These are phyloP conservation scores for Aschersonia sp. DNA, from an alignment of 2,329 filamentous ascomycete species.

Conservation along the genomic window DNA sequence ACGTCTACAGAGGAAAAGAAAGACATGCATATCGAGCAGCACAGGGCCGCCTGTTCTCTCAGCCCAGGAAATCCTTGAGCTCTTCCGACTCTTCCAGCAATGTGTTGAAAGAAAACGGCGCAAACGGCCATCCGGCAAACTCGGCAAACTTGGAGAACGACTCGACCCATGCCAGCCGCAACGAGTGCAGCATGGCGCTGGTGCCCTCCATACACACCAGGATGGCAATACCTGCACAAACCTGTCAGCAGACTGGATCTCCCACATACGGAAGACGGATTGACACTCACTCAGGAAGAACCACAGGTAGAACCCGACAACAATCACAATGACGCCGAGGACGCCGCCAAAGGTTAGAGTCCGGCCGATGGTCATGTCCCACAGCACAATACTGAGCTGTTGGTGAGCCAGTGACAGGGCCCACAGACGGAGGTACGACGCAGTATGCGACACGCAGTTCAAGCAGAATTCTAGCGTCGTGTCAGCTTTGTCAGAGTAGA, in stretches of 20 bases:
- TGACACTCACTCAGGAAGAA: conserved; percentile 53
- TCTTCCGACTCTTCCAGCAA: conserved; percentile 71
- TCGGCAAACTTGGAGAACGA: conserved; percentile 97
- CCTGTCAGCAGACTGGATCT: conserved; percentile 10
- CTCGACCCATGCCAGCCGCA: conserved; percentile 91
- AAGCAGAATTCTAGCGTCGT: conserved; percentile 70
- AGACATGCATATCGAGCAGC: conserved; percentile 4
- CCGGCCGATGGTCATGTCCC: conserved; percentile 83
- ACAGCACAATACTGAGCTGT: conserved; percentile 89
- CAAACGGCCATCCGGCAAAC: conserved; percentile 74
- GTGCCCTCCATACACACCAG: conserved; percentile 93
- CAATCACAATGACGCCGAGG: conserved; percentile 63
- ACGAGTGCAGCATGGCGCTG: conserved; percentile 84
- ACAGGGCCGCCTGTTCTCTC: conserved; percentile 5
- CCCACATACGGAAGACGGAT: neutral
- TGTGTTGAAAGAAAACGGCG: conserved; percentile 75
- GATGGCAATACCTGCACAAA: conserved; percentile 32
- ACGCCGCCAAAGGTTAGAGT: conserved; percentile 55
- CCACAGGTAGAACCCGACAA: conserved; percentile 77
- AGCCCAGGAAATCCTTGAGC: conserved; percentile 40
- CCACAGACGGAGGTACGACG: conserved; percentile 97
- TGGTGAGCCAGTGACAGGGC: conserved; percentile 94
- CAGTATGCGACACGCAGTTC: conserved; percentile 97
- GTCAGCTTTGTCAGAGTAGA: neutral
- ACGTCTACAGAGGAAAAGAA: conserved; percentile 15